Evolutionary conservation across 495 filamentous ascomycete species (phyloP).

Genomic region (Darksidea phi): DNA sequence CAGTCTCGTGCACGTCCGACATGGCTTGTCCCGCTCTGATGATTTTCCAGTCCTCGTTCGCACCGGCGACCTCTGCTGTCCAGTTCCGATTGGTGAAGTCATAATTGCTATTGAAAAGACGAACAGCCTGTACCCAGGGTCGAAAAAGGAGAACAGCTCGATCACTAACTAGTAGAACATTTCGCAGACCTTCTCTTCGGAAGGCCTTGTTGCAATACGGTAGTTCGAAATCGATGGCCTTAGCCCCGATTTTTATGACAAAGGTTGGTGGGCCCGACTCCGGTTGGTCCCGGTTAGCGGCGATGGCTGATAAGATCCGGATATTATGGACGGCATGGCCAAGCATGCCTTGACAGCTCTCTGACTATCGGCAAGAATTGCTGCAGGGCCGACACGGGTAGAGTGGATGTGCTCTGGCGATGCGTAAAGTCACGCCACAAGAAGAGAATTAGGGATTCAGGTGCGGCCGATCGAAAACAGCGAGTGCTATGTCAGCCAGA

Average conservation of each 20-base stretch:
- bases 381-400: too few species aligned
- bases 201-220: conserved; percentile 9
- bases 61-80: conserved; percentile 5
- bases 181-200: background rate
- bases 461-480: too few species aligned
- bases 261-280: conserved; percentile 6
- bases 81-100: background rate
- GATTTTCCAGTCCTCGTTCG: conserved; percentile 3
- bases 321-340: background rate
- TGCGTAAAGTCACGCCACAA: too few species aligned
- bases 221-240: conserved; percentile 2
- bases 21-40: background rate
- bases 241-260: background rate
- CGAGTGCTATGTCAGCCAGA: too few species aligned
- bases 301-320: background rate
- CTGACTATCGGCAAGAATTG: too few species aligned
- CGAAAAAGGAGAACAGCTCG: conserved; percentile 6
- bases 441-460: too few species aligned
- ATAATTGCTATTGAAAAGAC: background rate
- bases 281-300: conserved; percentile 7
- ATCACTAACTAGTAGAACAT: background rate
- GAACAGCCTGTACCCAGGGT: conserved; percentile 8
- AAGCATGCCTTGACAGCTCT: background rate
- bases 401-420: too few species aligned
- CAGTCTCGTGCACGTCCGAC: too few species aligned